Evolutionary conservation across 352 stramenopile genomes (phyloP).

Genomic region (Phytophthora sojae): DNA sequence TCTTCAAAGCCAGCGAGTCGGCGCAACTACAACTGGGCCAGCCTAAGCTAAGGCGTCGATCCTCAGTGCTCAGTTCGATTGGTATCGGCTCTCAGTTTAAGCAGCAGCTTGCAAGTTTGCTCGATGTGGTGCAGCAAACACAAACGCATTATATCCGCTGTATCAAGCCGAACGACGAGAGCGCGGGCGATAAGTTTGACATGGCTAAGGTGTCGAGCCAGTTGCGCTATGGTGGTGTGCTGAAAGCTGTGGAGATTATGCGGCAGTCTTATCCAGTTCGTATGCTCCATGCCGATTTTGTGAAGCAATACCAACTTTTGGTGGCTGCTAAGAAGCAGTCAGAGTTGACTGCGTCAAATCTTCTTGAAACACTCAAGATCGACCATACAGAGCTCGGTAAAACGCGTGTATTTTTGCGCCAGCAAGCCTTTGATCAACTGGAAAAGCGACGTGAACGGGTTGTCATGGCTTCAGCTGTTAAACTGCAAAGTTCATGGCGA

Average conservation of each 20-base stretch:
- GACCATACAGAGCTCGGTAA: slow-evolving; percentile 67
- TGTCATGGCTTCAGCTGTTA: slow-evolving; percentile 37
- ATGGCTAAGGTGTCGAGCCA: slow-evolving; percentile 76
- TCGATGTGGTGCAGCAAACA: slow-evolving; percentile 94
- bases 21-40: slow-evolving; percentile 38
- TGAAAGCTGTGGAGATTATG: slow-evolving; percentile 89
- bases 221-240: slow-evolving; percentile 82
- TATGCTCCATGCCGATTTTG: slow-evolving; percentile 75
- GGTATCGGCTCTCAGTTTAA: slow-evolving; percentile 94
- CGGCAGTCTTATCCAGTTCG: slow-evolving; percentile 85
- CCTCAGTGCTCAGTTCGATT: slow-evolving; percentile 73
- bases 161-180: slow-evolving; percentile 98
- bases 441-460: slow-evolving; percentile 56
- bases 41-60: slow-evolving; percentile 63
- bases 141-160: slow-evolving; percentile 98
- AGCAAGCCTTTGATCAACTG: slow-evolving; percentile 68
- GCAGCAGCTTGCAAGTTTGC: slow-evolving; percentile 92
- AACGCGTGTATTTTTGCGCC: slow-evolving; percentile 75
- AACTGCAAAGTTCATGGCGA: slow-evolving; percentile 67
- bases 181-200: slow-evolving; percentile 92
- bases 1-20: slow-evolving; percentile 70
- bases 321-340: slow-evolving; percentile 3
- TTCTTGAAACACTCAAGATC: slow-evolving; percentile 48
- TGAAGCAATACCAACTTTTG: slow-evolving; percentile 59
- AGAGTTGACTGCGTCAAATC: slow-evolving; percentile 33